A percentile compares a stretch with the other conserved stretches of the same genome.
Evolutionary conservation across 2,329 filamentous ascomycete species (phyloP).

Genomic region (Paecilomyces dactylethromorphus): DNA sequence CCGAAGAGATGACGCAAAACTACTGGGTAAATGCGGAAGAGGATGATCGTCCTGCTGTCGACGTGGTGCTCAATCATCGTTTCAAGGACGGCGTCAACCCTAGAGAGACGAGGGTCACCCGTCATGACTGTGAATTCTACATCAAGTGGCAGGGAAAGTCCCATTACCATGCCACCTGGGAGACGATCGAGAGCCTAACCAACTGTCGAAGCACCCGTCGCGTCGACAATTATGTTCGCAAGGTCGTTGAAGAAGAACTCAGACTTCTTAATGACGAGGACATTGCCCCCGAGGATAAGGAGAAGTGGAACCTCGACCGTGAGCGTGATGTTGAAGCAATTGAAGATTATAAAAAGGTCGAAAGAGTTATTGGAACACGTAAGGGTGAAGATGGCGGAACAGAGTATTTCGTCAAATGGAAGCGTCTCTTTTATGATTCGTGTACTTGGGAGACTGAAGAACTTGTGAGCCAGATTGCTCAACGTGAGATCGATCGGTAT

Average conservation of each 20-base stretch:
- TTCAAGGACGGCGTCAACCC: conserved; percentile 59
- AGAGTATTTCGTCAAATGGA: conserved; percentile 97
- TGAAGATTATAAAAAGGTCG: conserved; percentile 84
- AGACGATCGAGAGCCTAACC: conserved; percentile 66
- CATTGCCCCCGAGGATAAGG: conserved; percentile 74
- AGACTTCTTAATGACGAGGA: conserved; percentile 68
- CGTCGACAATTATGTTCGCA: conserved; percentile 90
- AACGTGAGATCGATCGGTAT: conserved; percentile 86
- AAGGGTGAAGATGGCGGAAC: conserved; percentile 66
- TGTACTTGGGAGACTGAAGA: conserved; percentile 87
- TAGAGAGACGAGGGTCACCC: conserved; percentile 22
- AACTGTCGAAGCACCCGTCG: conserved; percentile 79
- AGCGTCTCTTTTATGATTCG: conserved; percentile 83
- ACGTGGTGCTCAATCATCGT: conserved; percentile 82
- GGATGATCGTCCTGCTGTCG: conserved; percentile 78
- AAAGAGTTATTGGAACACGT: conserved; percentile 80
- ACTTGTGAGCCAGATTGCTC: conserved; percentile 69
- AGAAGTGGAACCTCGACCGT: conserved; percentile 92
- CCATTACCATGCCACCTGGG: conserved; percentile 94
- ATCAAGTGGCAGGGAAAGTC: conserved; percentile 98
- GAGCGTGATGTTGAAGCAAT: conserved; percentile 85
- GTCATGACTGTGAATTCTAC: conserved; percentile 76
- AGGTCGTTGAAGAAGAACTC: conserved; percentile 72
- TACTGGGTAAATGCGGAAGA: conserved; percentile 66
- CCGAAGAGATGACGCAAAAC: conserved; percentile 58